Evolutionary conservation across 2,329 filamentous ascomycete species (phyloP).

Genomic region (Xylariaceae sp.): DNA sequence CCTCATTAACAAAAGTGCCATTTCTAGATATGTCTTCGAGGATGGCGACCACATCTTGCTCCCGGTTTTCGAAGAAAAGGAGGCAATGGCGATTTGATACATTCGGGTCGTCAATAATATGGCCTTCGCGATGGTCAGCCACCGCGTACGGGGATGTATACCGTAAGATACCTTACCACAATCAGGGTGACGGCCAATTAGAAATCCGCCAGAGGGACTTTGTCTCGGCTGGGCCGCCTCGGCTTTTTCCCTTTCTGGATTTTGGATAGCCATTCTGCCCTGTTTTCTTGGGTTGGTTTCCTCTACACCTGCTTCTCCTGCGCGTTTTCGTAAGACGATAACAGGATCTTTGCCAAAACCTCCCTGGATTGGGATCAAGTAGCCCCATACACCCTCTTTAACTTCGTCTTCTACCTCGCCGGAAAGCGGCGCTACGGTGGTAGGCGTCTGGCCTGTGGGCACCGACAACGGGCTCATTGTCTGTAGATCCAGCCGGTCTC

Average conservation of each 20-base stretch:
- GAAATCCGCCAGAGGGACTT: constrained; percentile 71
- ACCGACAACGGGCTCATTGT: too few species aligned
- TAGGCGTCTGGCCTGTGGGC: too few species aligned
- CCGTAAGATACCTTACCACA: constrained; percentile 62
- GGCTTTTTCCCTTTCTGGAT: constrained; percentile 44
- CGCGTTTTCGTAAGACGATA: constrained; percentile 39
- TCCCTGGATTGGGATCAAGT: constrained; percentile 75
- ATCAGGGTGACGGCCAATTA: constrained; percentile 89
- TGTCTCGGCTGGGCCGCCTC: too few species aligned
- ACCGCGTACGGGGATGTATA: background rate
- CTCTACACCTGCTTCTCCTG: constrained; percentile 60
- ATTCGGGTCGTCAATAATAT: constrained; percentile 68
- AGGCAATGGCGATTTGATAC: constrained; percentile 84
- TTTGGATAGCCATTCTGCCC: constrained; percentile 60
- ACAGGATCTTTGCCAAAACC: constrained; percentile 62
- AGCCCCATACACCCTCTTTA: constrained; percentile 89
- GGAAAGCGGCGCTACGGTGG: constrained; percentile 34
- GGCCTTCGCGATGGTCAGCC: constrained; percentile 45
- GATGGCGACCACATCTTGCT: constrained; percentile 61
- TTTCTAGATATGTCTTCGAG: constrained; percentile 93
- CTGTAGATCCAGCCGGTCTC: too few species aligned
- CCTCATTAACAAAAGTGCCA: constrained; percentile 93
- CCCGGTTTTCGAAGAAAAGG: constrained; percentile 59
- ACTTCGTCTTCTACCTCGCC: constrained; percentile 83
- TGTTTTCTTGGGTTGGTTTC: constrained; percentile 51